A percentile compares a stretch with the other conserved stretches of the same genome.
Conservation (phyloP, 2,329 filamentous ascomycete genomes). For the Colletotrichum sp. region DNA sequence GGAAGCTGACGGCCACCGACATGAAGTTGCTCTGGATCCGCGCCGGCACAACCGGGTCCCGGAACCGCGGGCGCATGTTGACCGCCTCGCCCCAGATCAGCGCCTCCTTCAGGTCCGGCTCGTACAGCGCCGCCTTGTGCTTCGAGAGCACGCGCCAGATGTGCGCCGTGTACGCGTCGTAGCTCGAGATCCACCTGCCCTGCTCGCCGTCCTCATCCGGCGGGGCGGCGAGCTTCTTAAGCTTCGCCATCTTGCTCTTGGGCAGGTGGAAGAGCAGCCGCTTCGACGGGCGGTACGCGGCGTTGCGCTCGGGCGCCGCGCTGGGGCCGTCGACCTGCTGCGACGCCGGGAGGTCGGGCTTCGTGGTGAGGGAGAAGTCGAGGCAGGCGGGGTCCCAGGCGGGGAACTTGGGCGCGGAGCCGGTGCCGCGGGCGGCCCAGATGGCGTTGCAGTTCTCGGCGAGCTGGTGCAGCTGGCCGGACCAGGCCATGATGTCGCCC, state of each 20-base stretch:
- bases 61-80: slow-evolving; percentile 42
- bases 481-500: slow-evolving; percentile 49
- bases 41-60: slow-evolving; percentile 32
- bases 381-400: slow-evolving; percentile 34
- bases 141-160: slow-evolving; percentile 43
- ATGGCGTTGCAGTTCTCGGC: slow-evolving; percentile 46
- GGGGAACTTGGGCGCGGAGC: not conserved
- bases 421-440: not conserved
- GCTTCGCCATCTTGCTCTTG: slow-evolving; percentile 42
- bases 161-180: slow-evolving; percentile 45
- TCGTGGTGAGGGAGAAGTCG: slow-evolving; percentile 38
- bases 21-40: slow-evolving; percentile 42
- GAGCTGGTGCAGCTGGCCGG: slow-evolving; percentile 39
- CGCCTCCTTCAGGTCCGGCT: slow-evolving; percentile 29
- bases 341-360: slow-evolving; percentile 27
- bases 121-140: slow-evolving; percentile 37
- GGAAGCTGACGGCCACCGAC: slow-evolving; percentile 27
- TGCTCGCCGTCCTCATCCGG: slow-evolving; percentile 33
- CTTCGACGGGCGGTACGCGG: slow-evolving; percentile 26
- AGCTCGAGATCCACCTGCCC: slow-evolving; percentile 45
- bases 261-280: slow-evolving; percentile 46
- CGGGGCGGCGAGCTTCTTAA: slow-evolving; percentile 38
- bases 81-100: slow-evolving; percentile 40
- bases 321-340: slow-evolving; percentile 34
- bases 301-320: slow-evolving; percentile 28